A percentile compares a stretch with the other conserved stretches of the same genome.
Evolutionary conservation across 148 eudicot species (phyloP).

Genomic region (Euryodendron excelsum): DNA sequence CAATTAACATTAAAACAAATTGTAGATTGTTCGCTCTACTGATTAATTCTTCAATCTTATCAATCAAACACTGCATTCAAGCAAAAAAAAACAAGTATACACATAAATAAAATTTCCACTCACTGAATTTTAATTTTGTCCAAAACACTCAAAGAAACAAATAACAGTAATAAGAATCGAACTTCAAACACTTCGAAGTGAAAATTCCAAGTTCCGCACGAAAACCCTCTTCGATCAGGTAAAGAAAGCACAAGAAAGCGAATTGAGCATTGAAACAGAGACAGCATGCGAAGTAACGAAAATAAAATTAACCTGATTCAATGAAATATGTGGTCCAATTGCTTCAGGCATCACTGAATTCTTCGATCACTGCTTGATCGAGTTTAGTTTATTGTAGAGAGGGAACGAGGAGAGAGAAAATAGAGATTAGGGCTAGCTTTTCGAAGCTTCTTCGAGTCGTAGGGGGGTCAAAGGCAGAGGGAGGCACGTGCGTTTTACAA

Average conservation of each 20-base stretch:
- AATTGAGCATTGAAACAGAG: constrained; percentile 3
- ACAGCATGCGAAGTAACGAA: not conserved
- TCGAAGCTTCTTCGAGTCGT: constrained; percentile 35
- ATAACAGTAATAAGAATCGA: not conserved
- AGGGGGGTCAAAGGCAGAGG: constrained; percentile 33
- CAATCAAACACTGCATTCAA: constrained; percentile 5
- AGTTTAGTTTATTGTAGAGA: constrained; percentile 1
- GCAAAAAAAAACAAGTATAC: not conserved
- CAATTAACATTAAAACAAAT: not conserved
- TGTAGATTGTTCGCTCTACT: not conserved
- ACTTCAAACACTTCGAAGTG: not conserved
- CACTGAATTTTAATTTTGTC: not conserved
- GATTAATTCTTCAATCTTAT: not conserved
- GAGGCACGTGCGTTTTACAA: constrained; percentile 41
- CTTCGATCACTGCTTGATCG: not conserved
- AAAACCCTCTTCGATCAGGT: constrained; percentile 7
- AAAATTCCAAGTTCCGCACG: not conserved
- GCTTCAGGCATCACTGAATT: not conserved
- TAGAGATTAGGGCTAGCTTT: constrained; percentile 10
- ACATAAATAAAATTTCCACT: not conserved
- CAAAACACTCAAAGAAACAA: not conserved
- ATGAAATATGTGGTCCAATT: not conserved
- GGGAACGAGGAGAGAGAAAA: constrained; percentile 3
- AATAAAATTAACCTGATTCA: constrained; percentile 12
- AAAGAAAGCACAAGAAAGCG: not conserved